Base-by-base conservation (phyloP, 805 yeast genomes). In the Wickerhamomyces alni region DNA sequence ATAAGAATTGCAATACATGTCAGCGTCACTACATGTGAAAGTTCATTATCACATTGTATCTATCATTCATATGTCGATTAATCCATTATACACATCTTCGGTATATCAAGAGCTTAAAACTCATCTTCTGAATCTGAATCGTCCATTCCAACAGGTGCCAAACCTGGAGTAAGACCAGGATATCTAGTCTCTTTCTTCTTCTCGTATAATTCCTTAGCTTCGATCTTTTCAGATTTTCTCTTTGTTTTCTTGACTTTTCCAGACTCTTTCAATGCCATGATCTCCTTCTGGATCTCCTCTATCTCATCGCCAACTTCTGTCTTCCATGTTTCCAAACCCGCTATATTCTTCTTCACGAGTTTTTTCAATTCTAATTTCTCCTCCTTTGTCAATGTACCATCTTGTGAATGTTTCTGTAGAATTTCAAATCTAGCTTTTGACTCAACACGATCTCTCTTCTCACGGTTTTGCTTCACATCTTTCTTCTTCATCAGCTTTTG, bases 131-230 rank as follows among this genome's bases (percentile, higher is more conserved):
- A 54, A 58, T 72, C 77, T 41, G 76, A 79, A 48, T 77, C 81
- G 33, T 75, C 72, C 47, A 69, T 66, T 27, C 79, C 89, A 18
- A 85, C 88, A 25, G 93, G 93, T 1, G 93, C 94, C 59, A 85
- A 70, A 45, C 94, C 94, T 1, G 93, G 94, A 0, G 94, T 85
- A 40, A 85, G 67, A 21, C 93, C 91, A 30, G 85, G 63, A 43
- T 61, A 67, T 33, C 38, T 40, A 12, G 17, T 28, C 21, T 60
- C 58, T 37, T 56, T 55, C 39, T 49, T 48, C 39, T 48, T 42
- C 17, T 48, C 47, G 54, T 68, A 64, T 9, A 59, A 53, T 35
- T 54, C 57, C 42, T 54, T 55, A 39, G 48, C 39, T 26, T 46
- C 54, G 38, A 49, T 55, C 41, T 51, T 61, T 35, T 40, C 37